Percentiles rank a stretch among this genome's conserved stretches.
These are phyloP conservation scores for Ehretia macrophylla DNA, from an alignment of 257 asterid genomes.

Conservation along the genomic window DNA sequence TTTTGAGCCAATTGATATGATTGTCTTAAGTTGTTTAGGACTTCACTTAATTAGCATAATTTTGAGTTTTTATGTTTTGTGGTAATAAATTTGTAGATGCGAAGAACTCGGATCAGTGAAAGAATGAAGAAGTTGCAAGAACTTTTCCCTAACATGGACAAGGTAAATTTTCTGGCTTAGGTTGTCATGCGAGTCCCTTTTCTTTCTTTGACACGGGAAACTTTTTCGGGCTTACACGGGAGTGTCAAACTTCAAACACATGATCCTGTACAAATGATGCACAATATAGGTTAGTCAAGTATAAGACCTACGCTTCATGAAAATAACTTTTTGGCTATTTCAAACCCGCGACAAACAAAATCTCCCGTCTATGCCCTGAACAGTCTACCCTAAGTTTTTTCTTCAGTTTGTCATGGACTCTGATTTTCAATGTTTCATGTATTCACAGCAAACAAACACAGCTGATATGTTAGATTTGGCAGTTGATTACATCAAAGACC, in stretches of 20 bases:
- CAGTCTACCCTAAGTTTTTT: no score
- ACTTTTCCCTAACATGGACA: constrained; percentile 81
- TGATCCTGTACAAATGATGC: not conserved
- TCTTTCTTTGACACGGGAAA: not conserved
- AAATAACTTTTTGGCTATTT: no score
- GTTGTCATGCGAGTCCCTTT: not conserved
- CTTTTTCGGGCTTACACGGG: not conserved
- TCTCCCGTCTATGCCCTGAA: no score
- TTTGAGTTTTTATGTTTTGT: not conserved
- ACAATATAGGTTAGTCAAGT: no score
- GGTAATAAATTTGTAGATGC: constrained; percentile 33
- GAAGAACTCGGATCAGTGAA: constrained; percentile 75
- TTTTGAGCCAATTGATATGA: no score
- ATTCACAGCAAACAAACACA: constrained; percentile 77
- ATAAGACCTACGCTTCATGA: no score
- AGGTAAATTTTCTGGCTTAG: constrained; percentile 64
- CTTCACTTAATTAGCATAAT: not conserved
- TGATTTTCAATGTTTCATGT: constrained; percentile 1
- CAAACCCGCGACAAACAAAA: no score
- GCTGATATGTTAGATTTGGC: constrained; percentile 92
- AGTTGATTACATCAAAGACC: constrained; percentile 79
- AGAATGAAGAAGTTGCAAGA: constrained; percentile 90
- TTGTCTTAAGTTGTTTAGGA: not conserved
- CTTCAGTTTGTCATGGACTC: not conserved
- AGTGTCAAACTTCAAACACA: not conserved